Evolutionary conservation across 805 yeast genomes (phyloP), one percentile per base, ranked within the genome.

Genomic region (Tetrapisispora iriomotensis): DNA sequence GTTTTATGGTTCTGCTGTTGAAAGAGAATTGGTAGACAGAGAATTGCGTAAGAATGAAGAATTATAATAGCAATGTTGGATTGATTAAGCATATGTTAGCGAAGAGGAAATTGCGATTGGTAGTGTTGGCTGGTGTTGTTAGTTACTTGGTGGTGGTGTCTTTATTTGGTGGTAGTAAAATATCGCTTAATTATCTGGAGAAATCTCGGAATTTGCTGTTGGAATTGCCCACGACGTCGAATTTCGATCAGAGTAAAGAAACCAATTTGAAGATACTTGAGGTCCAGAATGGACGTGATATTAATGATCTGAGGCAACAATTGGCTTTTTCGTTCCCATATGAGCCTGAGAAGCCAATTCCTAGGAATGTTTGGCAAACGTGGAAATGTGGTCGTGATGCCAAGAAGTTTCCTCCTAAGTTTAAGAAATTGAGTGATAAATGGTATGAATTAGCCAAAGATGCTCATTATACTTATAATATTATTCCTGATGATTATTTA

Each of bases 331-430:
- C 80, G 48, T 83, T 75, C 55, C 95, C 96, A 0, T 90, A 88
- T 61, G 80, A 81, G 44, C 65, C 77, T 1, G 43, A 63, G 4
- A 65, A 71, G 24, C 74, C 74, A 23, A 74, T 87, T 42, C 94
- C 96, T 0, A 82, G 79, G 17, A 74, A 74, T 47, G 76, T 90
- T 29, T 90, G 96, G 95, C 97, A 90, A 62, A 79, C 95, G 1
- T 90, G 96, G 96, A 90, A 87, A 61, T 77, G 71, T 35, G 76
- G 75, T 14, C 52, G 71, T 35, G 67, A 68, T 29, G 80, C 80
- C 45, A 66, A 65, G 17, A 55, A 67, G 12, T 79, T 85, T 54
- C 82, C 84, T 17, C 51, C 66, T 9, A 56, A 61, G 24, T 79
- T 75, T 54, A 64, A 59, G 34, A 64, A 64, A 26, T 71, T 66